Evolutionary conservation across 768 basidiomycete species (phyloP).

Genomic region (Boletus coccyginus): DNA sequence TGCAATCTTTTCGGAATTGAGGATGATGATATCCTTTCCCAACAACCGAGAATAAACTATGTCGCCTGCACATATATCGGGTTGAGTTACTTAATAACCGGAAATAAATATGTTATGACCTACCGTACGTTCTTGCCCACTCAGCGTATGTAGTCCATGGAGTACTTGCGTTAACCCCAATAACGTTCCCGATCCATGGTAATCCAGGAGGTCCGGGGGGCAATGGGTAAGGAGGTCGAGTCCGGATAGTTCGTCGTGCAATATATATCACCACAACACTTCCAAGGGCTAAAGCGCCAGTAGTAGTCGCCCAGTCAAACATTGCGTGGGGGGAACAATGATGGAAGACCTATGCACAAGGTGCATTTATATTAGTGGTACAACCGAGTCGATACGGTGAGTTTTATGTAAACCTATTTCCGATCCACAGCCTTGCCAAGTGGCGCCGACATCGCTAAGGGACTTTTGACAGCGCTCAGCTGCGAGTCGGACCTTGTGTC

Average conservation of each 20-base stretch:
- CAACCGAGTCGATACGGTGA: not conserved
- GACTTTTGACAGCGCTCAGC: too few species aligned
- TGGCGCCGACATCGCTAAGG: too few species aligned
- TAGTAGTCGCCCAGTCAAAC: not conserved
- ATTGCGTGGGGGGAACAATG: not conserved
- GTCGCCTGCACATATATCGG: not conserved
- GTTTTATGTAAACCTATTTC: not conserved
- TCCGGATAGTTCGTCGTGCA: not conserved
- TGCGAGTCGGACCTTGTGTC: too few species aligned
- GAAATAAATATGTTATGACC: not conserved
- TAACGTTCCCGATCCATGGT: conserved; percentile 4
- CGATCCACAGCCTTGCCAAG: too few species aligned
- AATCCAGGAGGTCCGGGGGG: conserved; percentile 11
- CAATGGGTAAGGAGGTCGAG: not conserved
- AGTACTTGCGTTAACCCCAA: not conserved
- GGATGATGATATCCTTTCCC: conserved; percentile 8
- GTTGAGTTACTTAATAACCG: not conserved
- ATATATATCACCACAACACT: not conserved
- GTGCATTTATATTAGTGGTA: too few species aligned
- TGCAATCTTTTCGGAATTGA: conserved; percentile 8
- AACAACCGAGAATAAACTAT: not conserved
- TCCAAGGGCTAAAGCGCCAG: not conserved
- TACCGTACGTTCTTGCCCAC: conserved; percentile 11
- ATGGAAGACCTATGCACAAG: not conserved
- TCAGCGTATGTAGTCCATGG: conserved; percentile 12